phyloP scores from a whole-genome alignment of 768 basidiomycete genomes.

The Pilatotrama ljubarskyi region DNA sequence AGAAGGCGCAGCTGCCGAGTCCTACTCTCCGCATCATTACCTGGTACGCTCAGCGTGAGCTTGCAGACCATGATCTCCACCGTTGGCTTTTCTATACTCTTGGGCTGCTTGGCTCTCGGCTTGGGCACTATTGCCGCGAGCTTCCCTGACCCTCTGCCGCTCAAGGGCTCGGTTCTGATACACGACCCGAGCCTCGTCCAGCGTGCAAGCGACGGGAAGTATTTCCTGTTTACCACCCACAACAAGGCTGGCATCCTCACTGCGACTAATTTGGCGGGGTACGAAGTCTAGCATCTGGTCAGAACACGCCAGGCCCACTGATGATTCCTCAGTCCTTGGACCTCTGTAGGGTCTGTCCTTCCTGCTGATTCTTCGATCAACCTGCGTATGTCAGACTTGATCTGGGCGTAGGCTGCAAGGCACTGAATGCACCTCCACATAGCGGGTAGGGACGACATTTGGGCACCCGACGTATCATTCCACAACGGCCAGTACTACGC shows the following conservation, averaged over 20 bases:
- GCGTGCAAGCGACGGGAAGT: slow-evolving; percentile 20
- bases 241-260: slow-evolving; percentile 20
- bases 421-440: not conserved
- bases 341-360: slow-evolving; percentile 22
- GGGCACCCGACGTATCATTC: slow-evolving; percentile 29
- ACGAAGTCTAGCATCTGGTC: not conserved
- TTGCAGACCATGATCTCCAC: not conserved
- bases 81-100: not conserved
- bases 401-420: too few species aligned
- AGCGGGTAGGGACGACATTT: slow-evolving; percentile 25
- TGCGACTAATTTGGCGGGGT: slow-evolving; percentile 22
- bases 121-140: not conserved
- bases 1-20: not conserved
- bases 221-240: slow-evolving; percentile 24
- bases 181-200: slow-evolving; percentile 22
- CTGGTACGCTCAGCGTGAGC: too few species aligned
- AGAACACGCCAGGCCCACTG: not conserved
- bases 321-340: slow-evolving; percentile 22
- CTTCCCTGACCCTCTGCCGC: slow-evolving; percentile 14
- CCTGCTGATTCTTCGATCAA: slow-evolving; percentile 19
- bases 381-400: slow-evolving; percentile 2
- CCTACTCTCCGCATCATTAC: not conserved
- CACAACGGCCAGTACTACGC: slow-evolving; percentile 25
- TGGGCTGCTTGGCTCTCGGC: not conserved
- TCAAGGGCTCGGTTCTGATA: slow-evolving; percentile 11